Evolutionary conservation across 176 grass and related monocot species (phyloP), one percentile per base, ranked within the genome.

Genomic region (Carex littledalei): DNA sequence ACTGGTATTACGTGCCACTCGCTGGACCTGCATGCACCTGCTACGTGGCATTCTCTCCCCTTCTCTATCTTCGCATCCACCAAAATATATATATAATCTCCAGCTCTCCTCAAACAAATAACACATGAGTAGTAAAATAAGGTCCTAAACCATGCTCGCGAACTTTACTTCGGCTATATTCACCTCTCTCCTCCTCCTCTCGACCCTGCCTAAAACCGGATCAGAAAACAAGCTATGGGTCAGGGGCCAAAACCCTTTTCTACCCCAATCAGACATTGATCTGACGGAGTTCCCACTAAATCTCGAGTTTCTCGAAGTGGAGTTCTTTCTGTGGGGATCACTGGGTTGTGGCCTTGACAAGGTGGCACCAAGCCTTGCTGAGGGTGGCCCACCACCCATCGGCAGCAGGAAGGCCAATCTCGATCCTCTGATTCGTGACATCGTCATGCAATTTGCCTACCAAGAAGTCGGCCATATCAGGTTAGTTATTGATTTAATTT

Each of bases 391-490:
- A 18, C 17, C 91, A 0, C 88, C 93, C 21, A 45, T 93, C 85
- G 91, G 95, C 7, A 89, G 84, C 39, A 88, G 78, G 79, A 87
- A 70, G 63, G 95, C 89, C 11, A 79, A 84, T 14, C 93, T 95
- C 16, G 86, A 78, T 29, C 86, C 91, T 0, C 59, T 91, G 18
- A 69, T 89, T 71, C 91, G 85, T 43, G 89, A 91, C 83, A 75
- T 95, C 76, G 67, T 94, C 50, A 45, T 76, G 16, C 91, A 98
- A 86, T 98, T 98, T 21, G 94, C 87, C n/a, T 94, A 92, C 88
- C 95, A 98, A 63, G 95, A 98, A 87, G 95, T 98, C 29, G 95
- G 93, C 0, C 95, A 98, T 89, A 83, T 98, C 69, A 94, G 89
- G 95, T 91, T 8, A 34, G 32, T 35, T 55, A n/a, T 13, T 80